phyloP scores from a whole-genome alignment of 1,284 basidiomycete species.

The Ceratobasidium sp. region DNA sequence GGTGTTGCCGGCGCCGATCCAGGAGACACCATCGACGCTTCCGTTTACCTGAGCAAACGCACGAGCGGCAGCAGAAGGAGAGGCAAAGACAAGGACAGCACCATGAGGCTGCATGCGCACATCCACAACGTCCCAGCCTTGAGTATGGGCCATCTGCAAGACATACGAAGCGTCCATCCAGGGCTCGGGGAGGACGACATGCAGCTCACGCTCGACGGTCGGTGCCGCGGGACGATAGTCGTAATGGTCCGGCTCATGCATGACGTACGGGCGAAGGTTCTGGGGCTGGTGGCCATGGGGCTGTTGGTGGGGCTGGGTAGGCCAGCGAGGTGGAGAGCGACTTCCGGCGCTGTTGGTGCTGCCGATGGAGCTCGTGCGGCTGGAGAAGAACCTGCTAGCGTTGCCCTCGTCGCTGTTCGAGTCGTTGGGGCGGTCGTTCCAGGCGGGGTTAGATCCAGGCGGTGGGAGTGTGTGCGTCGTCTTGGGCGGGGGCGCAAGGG shows the following conservation, averaged over 20 bases:
- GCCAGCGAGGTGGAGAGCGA: conserved; percentile 30
- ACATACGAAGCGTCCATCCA: conserved; percentile 95
- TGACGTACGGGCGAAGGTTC: conserved; percentile 1
- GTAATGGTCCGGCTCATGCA: not conserved
- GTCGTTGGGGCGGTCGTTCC: conserved; percentile 17
- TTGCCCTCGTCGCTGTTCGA: conserved; percentile 19
- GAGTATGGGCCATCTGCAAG: conserved; percentile 65
- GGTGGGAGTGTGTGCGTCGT: not conserved
- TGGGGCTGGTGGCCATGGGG: not conserved
- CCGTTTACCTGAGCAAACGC: conserved; percentile 75
- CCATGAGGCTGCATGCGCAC: conserved; percentile 24
- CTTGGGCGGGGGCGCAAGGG: not conserved
- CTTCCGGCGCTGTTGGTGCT: conserved; percentile 25
- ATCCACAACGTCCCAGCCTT: conserved; percentile 48
- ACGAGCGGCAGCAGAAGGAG: conserved; percentile 72
- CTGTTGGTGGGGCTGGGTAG: conserved; percentile 15
- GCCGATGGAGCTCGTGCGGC: conserved; percentile 25
- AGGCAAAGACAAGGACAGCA: conserved; percentile 78
- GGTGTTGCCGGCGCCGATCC: conserved; percentile 57
- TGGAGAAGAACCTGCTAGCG: conserved; percentile 30
- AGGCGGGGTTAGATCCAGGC: not conserved
- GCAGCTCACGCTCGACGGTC: conserved; percentile 57
- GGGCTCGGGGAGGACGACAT: conserved; percentile 84
- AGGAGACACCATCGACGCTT: conserved; percentile 58
- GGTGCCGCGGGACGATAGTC: conserved; percentile 6